Base-by-base conservation (phyloP, 805 yeast genomes). In the Trichomonascus vanleenenianus region DNA sequence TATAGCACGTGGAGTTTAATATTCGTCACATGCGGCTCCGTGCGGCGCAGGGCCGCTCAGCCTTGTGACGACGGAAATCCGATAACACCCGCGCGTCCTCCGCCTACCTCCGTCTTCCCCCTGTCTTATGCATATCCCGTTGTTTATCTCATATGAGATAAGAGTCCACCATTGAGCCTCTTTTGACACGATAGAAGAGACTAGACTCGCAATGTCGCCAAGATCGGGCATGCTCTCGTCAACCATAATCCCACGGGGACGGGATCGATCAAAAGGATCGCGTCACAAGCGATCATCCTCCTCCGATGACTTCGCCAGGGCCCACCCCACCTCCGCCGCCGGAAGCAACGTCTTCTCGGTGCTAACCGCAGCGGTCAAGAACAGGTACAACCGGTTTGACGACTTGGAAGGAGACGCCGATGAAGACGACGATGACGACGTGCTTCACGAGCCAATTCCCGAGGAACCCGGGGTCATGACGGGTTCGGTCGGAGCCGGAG, bases 311-410 rank as follows among this genome's bases (percentile, higher is more conserved):
- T 34, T 48, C 10, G 59, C 64, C 14, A 71, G 67, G 2, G 58
- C 56, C 22, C 65, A 71, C 1, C 66, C 67, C 11, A 71, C 68
- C 37, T 71, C 73, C 60, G 74, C 78, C 14, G 27, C 27, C 27
- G 27, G 27, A 4, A 70, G 69, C 52, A 74, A 79, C 37, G 70
- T 79, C 52, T 79, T 75, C 2, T 74, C 77, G 0, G 56, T 76
- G 43, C 63, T 79, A 45, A 76, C 83, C 0, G 72, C 82, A 0
- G 79, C 83, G 0, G 74, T 79, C 50, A 70, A 75, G 47, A 75
- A 72, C 55, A 71, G 47, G 39, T 36, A 38, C 37, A 40, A 47
- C 27, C 40, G 50, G 30, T 52, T 50, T 39, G 67, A 64, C 27
- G 67, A 61, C 11, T 56, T 60, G 19, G 58, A 53, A 9, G 53